phyloP scores from a whole-genome alignment of 164 flowering plant genomes.

The Buxus sempervirens region DNA sequence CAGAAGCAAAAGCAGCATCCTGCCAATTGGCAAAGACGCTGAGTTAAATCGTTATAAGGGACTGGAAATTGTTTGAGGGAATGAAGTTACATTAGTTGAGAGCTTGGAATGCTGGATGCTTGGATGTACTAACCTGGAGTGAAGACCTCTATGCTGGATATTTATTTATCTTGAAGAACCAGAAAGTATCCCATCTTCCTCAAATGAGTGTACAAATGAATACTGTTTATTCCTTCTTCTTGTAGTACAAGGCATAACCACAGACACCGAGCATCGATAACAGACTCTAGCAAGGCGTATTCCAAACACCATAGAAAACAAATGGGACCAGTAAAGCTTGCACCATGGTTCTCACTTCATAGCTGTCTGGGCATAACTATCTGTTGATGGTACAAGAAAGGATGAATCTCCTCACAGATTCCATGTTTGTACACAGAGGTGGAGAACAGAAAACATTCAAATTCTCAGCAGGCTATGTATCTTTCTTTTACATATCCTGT shows the following conservation, averaged over 20 bases:
- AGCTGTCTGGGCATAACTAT: slow-evolving; percentile 81
- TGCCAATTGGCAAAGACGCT: slow-evolving; percentile 32
- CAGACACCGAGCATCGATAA: slow-evolving; percentile 60
- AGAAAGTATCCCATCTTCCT: too few relatives aligned
- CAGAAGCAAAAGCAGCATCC: slow-evolving; percentile 29
- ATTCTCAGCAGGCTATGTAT: background rate
- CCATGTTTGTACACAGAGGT: slow-evolving; percentile 90
- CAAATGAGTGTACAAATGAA: background rate
- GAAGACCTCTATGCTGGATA: too few relatives aligned
- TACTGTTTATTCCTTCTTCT: slow-evolving; percentile 39
- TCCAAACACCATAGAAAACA: slow-evolving; percentile 57
- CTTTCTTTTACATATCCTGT: too few relatives aligned
- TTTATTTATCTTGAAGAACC: too few relatives aligned
- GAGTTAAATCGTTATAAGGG: slow-evolving; percentile 25
- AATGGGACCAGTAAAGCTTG: slow-evolving; percentile 98
- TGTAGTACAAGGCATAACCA: slow-evolving; percentile 47
- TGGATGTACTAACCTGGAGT: too few relatives aligned
- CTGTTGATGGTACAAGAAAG: slow-evolving; percentile 81
- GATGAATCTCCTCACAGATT: slow-evolving; percentile 77
- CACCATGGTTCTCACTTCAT: slow-evolving; percentile 93
- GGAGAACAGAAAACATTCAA: slow-evolving; percentile 56
- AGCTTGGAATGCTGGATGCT: too few relatives aligned
- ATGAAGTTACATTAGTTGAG: too few relatives aligned
- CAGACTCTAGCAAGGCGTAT: slow-evolving; percentile 49
- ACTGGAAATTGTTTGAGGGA: slow-evolving; percentile 23